Conservation (phyloP, 1,284 basidiomycete species). For the Leucoagaricus sp. region DNA sequence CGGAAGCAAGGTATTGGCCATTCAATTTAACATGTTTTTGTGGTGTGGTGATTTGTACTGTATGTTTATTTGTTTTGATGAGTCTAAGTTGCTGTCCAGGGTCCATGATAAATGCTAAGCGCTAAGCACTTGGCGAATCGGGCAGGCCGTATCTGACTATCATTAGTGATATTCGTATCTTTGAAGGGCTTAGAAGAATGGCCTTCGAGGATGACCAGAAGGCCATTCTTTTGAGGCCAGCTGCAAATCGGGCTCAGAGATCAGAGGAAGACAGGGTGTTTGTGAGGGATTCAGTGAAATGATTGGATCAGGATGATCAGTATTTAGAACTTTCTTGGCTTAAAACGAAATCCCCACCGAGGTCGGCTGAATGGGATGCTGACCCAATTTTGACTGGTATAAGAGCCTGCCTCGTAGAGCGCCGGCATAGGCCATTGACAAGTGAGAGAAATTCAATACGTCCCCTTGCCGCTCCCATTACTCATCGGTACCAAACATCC, state of each 20-base stretch:
- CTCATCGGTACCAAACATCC: slow-evolving; percentile 27
- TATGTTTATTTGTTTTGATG: not conserved
- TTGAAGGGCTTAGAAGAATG: not conserved
- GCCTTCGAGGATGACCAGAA: slow-evolving; percentile 1
- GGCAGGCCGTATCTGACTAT: not conserved
- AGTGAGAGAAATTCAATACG: slow-evolving; percentile 13
- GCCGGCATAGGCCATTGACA: slow-evolving; percentile 24
- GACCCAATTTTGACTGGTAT: not conserved
- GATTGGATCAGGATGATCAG: slow-evolving; percentile 16
- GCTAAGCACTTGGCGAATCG: not conserved
- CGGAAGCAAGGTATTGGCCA: not conserved
- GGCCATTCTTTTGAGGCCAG: not conserved
- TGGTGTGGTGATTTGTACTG: not conserved
- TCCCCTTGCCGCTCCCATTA: slow-evolving; percentile 23
- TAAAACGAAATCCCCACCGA: slow-evolving; percentile 9
- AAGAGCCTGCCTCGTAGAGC: slow-evolving; percentile 1
- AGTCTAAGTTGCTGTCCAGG: not conserved
- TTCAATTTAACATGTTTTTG: not conserved
- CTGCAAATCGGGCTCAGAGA: not conserved
- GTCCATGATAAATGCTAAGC: not conserved
- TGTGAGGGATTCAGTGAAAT: slow-evolving; percentile 6
- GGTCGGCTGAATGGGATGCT: slow-evolving; percentile 5
- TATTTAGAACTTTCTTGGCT: slow-evolving; percentile 2
- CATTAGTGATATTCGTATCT: too few species aligned
- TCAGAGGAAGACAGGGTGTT: not conserved